Conservation (phyloP, 371 early-diverging fungal species). For the Mortierella sp. region DNA sequence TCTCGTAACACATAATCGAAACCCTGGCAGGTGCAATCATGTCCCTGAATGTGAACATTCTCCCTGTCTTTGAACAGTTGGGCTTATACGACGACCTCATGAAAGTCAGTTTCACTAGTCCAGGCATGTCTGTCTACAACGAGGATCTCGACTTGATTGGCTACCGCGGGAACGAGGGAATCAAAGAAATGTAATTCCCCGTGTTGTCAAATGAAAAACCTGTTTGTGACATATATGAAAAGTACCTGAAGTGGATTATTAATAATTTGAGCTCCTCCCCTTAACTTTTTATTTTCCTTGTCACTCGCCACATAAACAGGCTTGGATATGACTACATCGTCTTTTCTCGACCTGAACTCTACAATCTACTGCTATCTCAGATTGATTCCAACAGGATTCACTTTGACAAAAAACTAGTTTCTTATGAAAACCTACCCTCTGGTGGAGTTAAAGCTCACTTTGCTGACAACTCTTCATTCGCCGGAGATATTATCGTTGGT, state of each 20-base stretch:
- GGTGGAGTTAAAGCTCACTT: conserved; percentile 23
- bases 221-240: too few relatives aligned
- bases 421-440: conserved; percentile 13
- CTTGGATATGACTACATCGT: conserved; percentile 29
- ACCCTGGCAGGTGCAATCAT: conserved; percentile 24
- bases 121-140: conserved; percentile 22
- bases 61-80: conserved; percentile 36
- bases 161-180: conserved; percentile 19
- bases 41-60: conserved; percentile 38
- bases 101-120: conserved; percentile 24
- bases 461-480: conserved; percentile 20
- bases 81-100: conserved; percentile 35
- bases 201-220: not conserved
- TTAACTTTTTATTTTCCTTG: not conserved
- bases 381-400: conserved; percentile 24
- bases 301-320: conserved; percentile 3
- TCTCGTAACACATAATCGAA: too few relatives aligned
- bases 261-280: not conserved
- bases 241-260: not conserved
- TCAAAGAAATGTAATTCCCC: conserved; percentile 14
- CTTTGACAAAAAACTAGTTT: conserved; percentile 38
- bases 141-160: conserved; percentile 21
- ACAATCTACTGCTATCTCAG: conserved; percentile 32
- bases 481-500: conserved; percentile 29
- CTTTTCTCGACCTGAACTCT: conserved; percentile 31